A percentile compares a stretch with the other conserved stretches of the same genome.
These are phyloP conservation scores for Globisporangium iwayamae DNA, from an alignment of 352 stramenopile species.

Conservation along the genomic window DNA sequence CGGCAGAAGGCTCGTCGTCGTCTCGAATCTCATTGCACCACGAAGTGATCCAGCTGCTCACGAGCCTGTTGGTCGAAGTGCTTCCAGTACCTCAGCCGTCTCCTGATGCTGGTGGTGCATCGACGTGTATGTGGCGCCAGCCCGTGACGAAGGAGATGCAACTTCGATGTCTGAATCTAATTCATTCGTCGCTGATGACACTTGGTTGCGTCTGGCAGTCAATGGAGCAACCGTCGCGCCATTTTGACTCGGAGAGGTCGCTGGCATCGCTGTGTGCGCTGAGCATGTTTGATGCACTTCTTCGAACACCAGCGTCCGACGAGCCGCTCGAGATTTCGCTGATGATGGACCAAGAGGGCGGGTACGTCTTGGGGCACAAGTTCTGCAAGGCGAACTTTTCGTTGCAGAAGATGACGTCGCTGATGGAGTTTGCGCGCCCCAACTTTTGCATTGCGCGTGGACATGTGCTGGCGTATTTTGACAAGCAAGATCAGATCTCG, in stretches of 20 bases:
- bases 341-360: slow-evolving; percentile 76
- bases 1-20: slow-evolving; percentile 85
- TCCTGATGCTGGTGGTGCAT: slow-evolving; percentile 17
- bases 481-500: slow-evolving; percentile 43
- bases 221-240: slow-evolving; percentile 81
- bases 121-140: slow-evolving; percentile 69
- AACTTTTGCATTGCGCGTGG: slow-evolving; percentile 72
- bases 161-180: slow-evolving; percentile 65
- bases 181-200: slow-evolving; percentile 80
- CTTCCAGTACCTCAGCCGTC: slow-evolving; percentile 58
- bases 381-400: slow-evolving; percentile 87
- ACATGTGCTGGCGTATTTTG: slow-evolving; percentile 80
- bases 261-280: slow-evolving; percentile 76
- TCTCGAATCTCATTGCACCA: slow-evolving; percentile 86
- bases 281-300: slow-evolving; percentile 76
- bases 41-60: slow-evolving; percentile 87
- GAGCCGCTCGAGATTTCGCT: slow-evolving; percentile 73
- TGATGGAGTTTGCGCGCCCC: slow-evolving; percentile 84
- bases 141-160: slow-evolving; percentile 76
- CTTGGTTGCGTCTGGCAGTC: slow-evolving; percentile 85
- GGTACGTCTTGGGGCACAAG: slow-evolving; percentile 77
- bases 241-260: slow-evolving; percentile 84
- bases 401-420: slow-evolving; percentile 62
- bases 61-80: slow-evolving; percentile 77
- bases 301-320: slow-evolving; percentile 74